Evolutionary conservation across 2,329 filamentous ascomycete species (phyloP), one percentile per base, ranked within the genome.

Genomic region (Hypoxylon sp.): DNA sequence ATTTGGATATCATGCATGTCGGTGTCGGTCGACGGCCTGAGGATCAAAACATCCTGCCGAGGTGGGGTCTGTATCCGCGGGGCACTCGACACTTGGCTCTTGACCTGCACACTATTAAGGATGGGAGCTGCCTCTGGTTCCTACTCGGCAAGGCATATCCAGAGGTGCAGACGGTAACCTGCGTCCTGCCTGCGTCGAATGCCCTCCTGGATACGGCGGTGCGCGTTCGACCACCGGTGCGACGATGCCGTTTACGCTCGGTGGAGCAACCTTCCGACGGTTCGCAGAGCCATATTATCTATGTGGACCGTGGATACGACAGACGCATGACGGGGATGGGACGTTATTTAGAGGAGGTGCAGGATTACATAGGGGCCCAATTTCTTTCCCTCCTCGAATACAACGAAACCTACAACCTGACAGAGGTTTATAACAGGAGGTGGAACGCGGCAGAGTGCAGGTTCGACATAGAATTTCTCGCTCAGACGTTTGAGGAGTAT

Each of bases 1-100:
- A 73, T 10, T 49, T 73, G 10, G 71, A 73, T 28, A 48, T 68
- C 28, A 58, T 72, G 28, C 71, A 73, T 49, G 19, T 70, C 14
- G 63, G 30, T 19, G 13, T 64, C 5, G 57, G 45, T n/a, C 65
- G 68, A 10, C 55, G 56, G 14, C 50, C 62, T 2, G 51, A 32
- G 11, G 57, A 56, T 50, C 19, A 41, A 11, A 60, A 53, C 30
- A 13, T 19, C 6, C 17, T 59, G 14, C 55, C 52, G 7, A 17
- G 41, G 11, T 65, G 62, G 65, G 59, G 61, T 4, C 21, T 23
- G 14, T 71, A 50, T 17, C 63, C 68, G 1, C 13, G 5, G 7
- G 59, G 45, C n/a, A 48, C 60, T 3, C 62, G 11, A 11, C 65
- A 68, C 53, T 11, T 71, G 2, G 68, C 68, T 2, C 38, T 66